Base-by-base conservation (phyloP, 345 rosid genomes). In the Ceriops decandra region DNA sequence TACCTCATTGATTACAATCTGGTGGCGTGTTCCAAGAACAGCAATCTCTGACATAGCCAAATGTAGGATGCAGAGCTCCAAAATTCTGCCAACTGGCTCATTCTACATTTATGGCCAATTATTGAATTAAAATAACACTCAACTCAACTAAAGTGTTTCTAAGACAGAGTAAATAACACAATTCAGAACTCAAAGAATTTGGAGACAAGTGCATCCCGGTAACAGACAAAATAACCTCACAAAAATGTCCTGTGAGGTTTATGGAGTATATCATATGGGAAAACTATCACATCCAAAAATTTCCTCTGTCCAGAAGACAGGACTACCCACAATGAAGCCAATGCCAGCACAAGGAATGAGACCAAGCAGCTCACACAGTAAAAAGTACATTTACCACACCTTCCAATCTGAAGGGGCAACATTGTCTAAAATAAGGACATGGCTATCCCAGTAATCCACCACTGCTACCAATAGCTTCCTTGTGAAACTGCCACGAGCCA, bases 1-100 rank as follows among this genome's bases (percentile, higher is more conserved):
- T 63, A 85, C 98, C 97, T 95, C 99, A 61, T 95, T 95, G 21
- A 91, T 95, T 72, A 95, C 99, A 60, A 95, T 95, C 57, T 82
- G 99, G 80, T 88, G 97, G 56, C 87, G 82, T 30, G 97, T 93
- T 71, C 86, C 96, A 47, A 93, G 77, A 80, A 88, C 88, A 24
- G 87, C 67, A 54, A 91, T 85, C 83, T 93, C 99, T 15, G 99
- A 91, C 97, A 91, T 95, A 31, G 97, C 96, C 74, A 95, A 67
- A 72, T 88, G 99, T 68, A 95, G 97, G 77, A 95, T 88, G 30
- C 92, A 82, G 46, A 95, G 80, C 84, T 95, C 99, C 72, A 95
- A 72, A 74, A 95, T 95, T 81, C 89, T 85, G 57, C 95, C 91
- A 0, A 91, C 90, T 32, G 99, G 97, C 60, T 83, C 84, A 82